A percentile compares a stretch with the other conserved stretches of the same genome.
phyloP scores from a whole-genome alignment of 129 eudicot genomes.

The Deinandra increscens region DNA sequence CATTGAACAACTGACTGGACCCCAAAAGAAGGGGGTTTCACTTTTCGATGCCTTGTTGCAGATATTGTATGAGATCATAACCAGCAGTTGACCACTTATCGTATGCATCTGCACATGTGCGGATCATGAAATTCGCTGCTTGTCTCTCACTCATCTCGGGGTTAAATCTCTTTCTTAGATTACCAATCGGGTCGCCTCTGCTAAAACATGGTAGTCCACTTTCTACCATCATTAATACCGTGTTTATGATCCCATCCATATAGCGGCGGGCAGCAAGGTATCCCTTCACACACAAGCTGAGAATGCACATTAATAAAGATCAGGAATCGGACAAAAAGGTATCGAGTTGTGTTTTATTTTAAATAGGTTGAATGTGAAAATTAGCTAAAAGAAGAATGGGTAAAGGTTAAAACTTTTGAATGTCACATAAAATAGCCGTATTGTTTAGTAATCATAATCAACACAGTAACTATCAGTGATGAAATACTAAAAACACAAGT shows the following conservation, averaged over 20 bases:
- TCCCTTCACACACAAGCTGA: constrained; percentile 96
- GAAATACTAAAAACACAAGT: too few species aligned
- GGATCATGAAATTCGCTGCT: constrained; percentile 96
- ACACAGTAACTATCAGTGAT: background rate
- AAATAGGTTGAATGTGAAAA: background rate
- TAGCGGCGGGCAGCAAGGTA: constrained; percentile 94
- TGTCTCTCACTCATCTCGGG: constrained; percentile 98
- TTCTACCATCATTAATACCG: constrained; percentile 82
- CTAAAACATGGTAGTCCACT: constrained; percentile 99
- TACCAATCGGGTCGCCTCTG: constrained; percentile 95
- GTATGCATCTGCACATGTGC: constrained; percentile 84
- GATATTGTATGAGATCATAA: constrained; percentile 90
- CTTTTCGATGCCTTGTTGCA: constrained; percentile 97
- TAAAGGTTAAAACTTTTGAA: background rate
- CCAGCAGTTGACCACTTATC: constrained; percentile 99
- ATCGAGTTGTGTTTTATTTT: background rate
- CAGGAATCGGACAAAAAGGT: background rate
- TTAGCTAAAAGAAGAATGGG: constrained; percentile 5
- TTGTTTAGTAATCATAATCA: background rate
- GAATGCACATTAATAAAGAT: constrained; percentile 1
- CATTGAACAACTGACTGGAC: background rate
- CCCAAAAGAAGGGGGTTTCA: constrained; percentile 27
- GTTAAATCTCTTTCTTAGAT: constrained; percentile 89
- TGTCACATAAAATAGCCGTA: background rate
- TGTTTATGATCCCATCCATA: constrained; percentile 90